These are phyloP conservation scores for Coniochaeta ligniaria DNA, from an alignment of 2,329 filamentous ascomycete genomes.

Conservation along the genomic window DNA sequence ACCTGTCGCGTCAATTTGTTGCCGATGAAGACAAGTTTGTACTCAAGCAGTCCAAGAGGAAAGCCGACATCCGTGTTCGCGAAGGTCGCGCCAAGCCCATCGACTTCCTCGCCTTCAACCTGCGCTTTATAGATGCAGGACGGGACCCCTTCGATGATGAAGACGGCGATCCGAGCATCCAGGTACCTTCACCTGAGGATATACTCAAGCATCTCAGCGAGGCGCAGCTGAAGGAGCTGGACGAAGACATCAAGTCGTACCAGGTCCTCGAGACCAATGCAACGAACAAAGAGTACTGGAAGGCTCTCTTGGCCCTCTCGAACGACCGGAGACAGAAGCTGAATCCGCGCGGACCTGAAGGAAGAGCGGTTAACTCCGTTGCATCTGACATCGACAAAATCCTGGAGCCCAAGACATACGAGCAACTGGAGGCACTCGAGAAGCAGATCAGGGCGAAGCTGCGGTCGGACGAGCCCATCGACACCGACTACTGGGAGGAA, in stretches of 20 bases:
- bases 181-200: conserved; percentile 72
- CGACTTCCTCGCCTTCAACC: conserved; percentile 85
- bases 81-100: conserved; percentile 87
- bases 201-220: conserved; percentile 68
- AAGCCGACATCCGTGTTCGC: conserved; percentile 88
- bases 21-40: conserved; percentile 95
- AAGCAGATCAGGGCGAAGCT: conserved; percentile 82
- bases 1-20: conserved; percentile 76
- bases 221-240: conserved; percentile 64
- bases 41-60: conserved; percentile 94
- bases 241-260: conserved; percentile 76
- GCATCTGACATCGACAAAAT: conserved; percentile 83
- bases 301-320: conserved; percentile 80
- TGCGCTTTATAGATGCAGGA: conserved; percentile 81
- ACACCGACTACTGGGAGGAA: conserved; percentile 97
- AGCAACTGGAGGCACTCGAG: conserved; percentile 82
- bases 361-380: conserved; percentile 73
- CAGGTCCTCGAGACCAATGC: conserved; percentile 70
- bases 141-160: conserved; percentile 82
- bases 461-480: conserved; percentile 81
- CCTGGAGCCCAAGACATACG: conserved; percentile 74
- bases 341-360: conserved; percentile 53
- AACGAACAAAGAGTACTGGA: conserved; percentile 85
- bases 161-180: conserved; percentile 64
- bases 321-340: conserved; percentile 65